Evolutionary conservation across 1,284 basidiomycete genomes (phyloP).

Genomic region (Wolfiporia cocos): DNA sequence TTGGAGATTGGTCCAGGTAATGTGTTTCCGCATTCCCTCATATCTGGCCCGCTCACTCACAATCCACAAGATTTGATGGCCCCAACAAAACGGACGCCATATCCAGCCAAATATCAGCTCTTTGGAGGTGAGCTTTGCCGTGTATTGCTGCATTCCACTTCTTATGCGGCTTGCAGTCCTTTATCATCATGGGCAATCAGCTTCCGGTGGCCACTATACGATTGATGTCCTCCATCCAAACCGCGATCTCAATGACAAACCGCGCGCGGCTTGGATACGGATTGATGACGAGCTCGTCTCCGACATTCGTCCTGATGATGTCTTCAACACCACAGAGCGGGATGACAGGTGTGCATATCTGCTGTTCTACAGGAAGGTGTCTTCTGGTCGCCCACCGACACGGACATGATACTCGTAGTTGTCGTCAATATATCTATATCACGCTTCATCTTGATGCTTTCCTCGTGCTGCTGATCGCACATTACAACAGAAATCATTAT

Average conservation of each 20-base stretch:
- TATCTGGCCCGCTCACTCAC: constrained; percentile 3
- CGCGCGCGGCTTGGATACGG: constrained; percentile 77
- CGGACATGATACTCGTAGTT: constrained; percentile 17
- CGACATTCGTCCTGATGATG: constrained; percentile 72
- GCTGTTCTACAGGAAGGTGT: constrained; percentile 72
- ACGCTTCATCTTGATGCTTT: too few species aligned
- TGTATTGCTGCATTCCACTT: too few species aligned
- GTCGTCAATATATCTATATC: too few species aligned
- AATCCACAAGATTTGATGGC: constrained; percentile 58
- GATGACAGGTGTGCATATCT: constrained; percentile 83
- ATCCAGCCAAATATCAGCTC: constrained; percentile 68
- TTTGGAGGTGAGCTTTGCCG: constrained; percentile 71
- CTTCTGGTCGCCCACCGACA: constrained; percentile 17
- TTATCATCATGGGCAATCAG: constrained; percentile 91
- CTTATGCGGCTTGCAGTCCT: constrained; percentile 45
- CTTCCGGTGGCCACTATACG: constrained; percentile 95
- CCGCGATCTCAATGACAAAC: constrained; percentile 40
- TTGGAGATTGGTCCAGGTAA: constrained; percentile 71
- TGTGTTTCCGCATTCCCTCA: constrained; percentile 12
- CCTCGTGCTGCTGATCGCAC: too few species aligned
- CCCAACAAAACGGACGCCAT: constrained; percentile 41
- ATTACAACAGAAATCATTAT: too few species aligned
- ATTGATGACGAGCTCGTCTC: constrained; percentile 92
- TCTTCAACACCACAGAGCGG: constrained; percentile 55
- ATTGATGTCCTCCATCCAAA: constrained; percentile 84